phyloP scores from a whole-genome alignment of 2,329 filamentous ascomycete species.

The Fusarium aywerte region DNA sequence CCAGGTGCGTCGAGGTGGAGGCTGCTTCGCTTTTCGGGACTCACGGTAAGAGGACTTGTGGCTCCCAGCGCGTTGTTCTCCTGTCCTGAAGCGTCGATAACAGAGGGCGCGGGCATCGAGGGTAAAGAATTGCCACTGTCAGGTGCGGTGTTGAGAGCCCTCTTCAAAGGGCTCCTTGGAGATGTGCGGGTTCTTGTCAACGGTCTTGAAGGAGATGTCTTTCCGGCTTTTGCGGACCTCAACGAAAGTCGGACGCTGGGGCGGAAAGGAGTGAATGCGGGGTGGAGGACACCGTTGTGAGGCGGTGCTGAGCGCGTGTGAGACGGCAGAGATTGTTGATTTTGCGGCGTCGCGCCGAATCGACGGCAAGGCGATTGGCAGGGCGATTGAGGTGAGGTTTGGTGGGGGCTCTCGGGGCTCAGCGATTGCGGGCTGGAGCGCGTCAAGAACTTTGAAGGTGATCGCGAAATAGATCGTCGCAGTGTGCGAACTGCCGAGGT shows the following conservation, averaged over 20 bases:
- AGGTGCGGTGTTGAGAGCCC: constrained; percentile 75
- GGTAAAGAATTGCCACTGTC: constrained; percentile 75
- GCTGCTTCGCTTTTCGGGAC: constrained; percentile 64
- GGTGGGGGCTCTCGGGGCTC: constrained; percentile 60
- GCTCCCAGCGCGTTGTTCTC: constrained; percentile 56
- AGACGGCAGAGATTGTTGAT: constrained; percentile 48
- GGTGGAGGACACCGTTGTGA: constrained; percentile 51
- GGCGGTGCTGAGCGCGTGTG: constrained; percentile 53
- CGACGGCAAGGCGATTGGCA: constrained; percentile 65
- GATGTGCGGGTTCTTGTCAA: constrained; percentile 74
- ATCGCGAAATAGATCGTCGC: constrained; percentile 87
- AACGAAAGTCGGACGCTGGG: constrained; percentile 74
- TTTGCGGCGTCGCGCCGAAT: constrained; percentile 53
- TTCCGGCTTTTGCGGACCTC: constrained; percentile 70
- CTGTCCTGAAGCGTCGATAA: constrained; percentile 55
- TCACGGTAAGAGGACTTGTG: constrained; percentile 47
- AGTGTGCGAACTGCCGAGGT: constrained; percentile 84
- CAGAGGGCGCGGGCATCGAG: constrained; percentile 53
- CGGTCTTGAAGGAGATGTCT: constrained; percentile 64
- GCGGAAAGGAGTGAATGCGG: constrained; percentile 72
- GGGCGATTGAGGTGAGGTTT: constrained; percentile 62
- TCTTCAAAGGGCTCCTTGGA: constrained; percentile 83
- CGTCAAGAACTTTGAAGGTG: constrained; percentile 87
- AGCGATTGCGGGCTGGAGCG: constrained; percentile 60
- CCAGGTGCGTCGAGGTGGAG: constrained; percentile 68